Evolutionary conservation across 73 alveolate species (phyloP), one percentile per base, ranked within the genome.

Genomic region (Tetrahymena malaccensis): DNA sequence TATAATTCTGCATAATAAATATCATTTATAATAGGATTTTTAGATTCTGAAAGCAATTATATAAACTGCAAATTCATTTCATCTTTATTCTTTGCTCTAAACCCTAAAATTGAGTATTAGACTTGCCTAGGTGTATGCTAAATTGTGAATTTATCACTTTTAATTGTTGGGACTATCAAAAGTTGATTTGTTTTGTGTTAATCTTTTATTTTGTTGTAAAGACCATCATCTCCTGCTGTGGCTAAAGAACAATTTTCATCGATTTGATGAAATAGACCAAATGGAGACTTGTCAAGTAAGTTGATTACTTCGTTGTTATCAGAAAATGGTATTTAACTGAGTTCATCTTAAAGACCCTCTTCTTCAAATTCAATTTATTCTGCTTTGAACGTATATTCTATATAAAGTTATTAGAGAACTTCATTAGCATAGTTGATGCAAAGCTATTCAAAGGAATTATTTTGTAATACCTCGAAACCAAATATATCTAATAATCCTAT

Each of bases 341-440:
- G 85, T 37, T 85, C 55, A 37, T 94, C 93, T 43, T 96, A 96
- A 37, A 94, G 93, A 38, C 96, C 96, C 85, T 98, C 98, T 31
- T 94, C 96, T 44, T 93, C 85, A 27, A 98, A 93, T 94, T 97
- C 99, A 37, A 96, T 34, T 43, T 97, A 95, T 58, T 98, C 99
- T 1, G 98, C 99, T 96, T 98, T 99, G 94, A 99, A 99, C 16
- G 98, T 98, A 94, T 99, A 99, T 89, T 97, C 96, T 21, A 99
- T 99, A 93, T 99, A 99, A 83, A 99, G 98, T 93, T 99, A 97
- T 85, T 98, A 99, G 33, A 99, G 96, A 94, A 98, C 98, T 95
- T 99, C 99, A 96, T 99, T 99, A 34, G 99, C 99, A 94, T 98
- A 99, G 94, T 99, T 99, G 85, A 99, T 99, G 95, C 99, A 97